A percentile compares a stretch with the other conserved stretches of the same genome.
These are phyloP conservation scores for Aspergillus floridensis DNA, from an alignment of 2,329 filamentous ascomycete genomes.

Conservation along the genomic window DNA sequence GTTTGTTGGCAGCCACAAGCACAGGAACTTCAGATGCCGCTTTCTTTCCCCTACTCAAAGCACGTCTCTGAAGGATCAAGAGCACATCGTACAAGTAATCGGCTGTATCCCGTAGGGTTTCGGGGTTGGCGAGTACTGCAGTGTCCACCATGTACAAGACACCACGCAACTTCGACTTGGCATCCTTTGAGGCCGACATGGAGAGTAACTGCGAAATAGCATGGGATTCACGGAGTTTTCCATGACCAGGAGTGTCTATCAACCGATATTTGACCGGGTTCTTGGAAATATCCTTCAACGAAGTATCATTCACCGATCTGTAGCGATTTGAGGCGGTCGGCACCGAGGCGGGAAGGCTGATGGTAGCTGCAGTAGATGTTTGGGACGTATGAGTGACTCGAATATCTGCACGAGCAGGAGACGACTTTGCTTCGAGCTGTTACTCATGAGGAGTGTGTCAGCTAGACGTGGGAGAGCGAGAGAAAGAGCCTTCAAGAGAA, in stretches of 20 bases:
- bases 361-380: slow-evolving; percentile 55
- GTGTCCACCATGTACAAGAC: slow-evolving; percentile 90
- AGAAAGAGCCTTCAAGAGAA: not conserved
- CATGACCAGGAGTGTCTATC: slow-evolving; percentile 86
- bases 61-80: slow-evolving; percentile 74
- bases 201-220: slow-evolving; percentile 40
- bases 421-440: slow-evolving; percentile 48
- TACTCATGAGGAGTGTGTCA: not conserved
- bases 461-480: not conserved
- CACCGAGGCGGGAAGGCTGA: slow-evolving; percentile 54
- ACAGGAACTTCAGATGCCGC: slow-evolving; percentile 64
- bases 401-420: slow-evolving; percentile 33
- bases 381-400: slow-evolving; percentile 62
- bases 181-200: slow-evolving; percentile 33
- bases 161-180: slow-evolving; percentile 56
- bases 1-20: slow-evolving; percentile 88
- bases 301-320: slow-evolving; percentile 64
- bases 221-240: slow-evolving; percentile 74
- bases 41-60: slow-evolving; percentile 55
- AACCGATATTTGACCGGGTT: slow-evolving; percentile 40
- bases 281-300: slow-evolving; percentile 54
- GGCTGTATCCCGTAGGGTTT: slow-evolving; percentile 66
- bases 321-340: slow-evolving; percentile 59
- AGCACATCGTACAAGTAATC: slow-evolving; percentile 86
- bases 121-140: slow-evolving; percentile 54